A percentile compares a stretch with the other conserved stretches of the same genome.
These are phyloP conservation scores for Sophora flavescens DNA, from an alignment of 306 rosid species.

Conservation along the genomic window DNA sequence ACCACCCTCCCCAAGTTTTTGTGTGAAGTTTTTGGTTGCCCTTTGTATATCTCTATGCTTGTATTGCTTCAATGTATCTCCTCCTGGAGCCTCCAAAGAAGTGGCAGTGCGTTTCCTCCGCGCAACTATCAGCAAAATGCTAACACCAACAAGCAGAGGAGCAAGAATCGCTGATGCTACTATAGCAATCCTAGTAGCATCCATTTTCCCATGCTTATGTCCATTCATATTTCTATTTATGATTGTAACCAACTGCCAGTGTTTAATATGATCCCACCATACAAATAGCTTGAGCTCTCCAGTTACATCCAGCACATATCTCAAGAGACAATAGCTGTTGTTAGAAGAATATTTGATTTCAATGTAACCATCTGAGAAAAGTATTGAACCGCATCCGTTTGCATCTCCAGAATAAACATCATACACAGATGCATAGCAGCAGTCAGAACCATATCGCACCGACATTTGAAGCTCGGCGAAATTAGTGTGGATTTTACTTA, in stretches of 20 bases:
- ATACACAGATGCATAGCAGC: too few species aligned
- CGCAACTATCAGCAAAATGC: neutral
- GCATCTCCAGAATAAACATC: too few species aligned
- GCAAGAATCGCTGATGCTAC: neutral
- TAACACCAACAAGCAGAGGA: neutral
- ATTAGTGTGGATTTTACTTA: too few species aligned
- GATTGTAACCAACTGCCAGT: neutral
- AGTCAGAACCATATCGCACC: too few species aligned
- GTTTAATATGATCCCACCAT: constrained; percentile 12
- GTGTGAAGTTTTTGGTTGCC: constrained; percentile 56
- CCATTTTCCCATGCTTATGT: neutral
- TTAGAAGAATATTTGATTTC: neutral
- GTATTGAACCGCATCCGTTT: too few species aligned
- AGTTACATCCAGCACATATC: constrained; percentile 38
- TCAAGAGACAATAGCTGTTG: neutral
- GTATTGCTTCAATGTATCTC: constrained; percentile 51
- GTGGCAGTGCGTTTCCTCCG: neutral
- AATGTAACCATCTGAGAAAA: neutral
- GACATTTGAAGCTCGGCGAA: too few species aligned
- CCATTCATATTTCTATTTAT: too few species aligned
- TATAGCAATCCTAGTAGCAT: neutral
- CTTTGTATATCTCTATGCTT: constrained; percentile 39
- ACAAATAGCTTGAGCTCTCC: constrained; percentile 44
- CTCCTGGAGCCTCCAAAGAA: constrained; percentile 26
- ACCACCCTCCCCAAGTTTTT: constrained; percentile 56